Percentiles rank a stretch among this genome's conserved stretches.
Evolutionary conservation across 1,284 basidiomycete genomes (phyloP).

Genomic region (Mycena sp.): DNA sequence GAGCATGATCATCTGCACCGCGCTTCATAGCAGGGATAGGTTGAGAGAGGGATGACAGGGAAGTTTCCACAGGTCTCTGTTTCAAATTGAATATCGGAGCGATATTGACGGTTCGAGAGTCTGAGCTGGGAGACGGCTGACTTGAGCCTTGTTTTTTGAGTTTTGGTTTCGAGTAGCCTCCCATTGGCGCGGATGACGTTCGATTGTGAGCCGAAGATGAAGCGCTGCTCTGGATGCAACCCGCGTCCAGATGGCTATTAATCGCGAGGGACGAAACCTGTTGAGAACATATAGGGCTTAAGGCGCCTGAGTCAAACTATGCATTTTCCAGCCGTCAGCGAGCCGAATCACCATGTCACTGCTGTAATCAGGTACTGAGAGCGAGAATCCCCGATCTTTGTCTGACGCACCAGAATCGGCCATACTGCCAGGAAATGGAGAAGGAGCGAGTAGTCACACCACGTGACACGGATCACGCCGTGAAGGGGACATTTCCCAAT

Average conservation of each 20-base stretch:
- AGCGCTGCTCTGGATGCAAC: constrained; percentile 1
- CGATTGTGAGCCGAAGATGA: background rate
- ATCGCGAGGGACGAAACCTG: constrained; percentile 9
- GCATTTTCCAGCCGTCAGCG: no score
- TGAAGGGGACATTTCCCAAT: no score
- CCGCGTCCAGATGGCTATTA: constrained; percentile 20
- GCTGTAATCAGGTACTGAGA: no score
- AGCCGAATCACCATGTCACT: no score
- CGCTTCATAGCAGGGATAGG: constrained; percentile 4
- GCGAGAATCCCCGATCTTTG: no score
- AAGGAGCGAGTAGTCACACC: no score
- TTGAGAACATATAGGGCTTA: constrained; percentile 21
- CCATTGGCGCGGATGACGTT: background rate
- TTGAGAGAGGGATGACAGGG: background rate
- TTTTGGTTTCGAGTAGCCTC: background rate
- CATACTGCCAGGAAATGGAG: no score
- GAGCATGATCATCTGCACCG: background rate
- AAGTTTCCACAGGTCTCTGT: background rate
- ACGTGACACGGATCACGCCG: background rate
- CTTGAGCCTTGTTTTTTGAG: constrained; percentile 10
- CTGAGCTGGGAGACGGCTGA: constrained; percentile 3
- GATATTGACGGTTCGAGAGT: constrained; percentile 8
- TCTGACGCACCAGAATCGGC: background rate
- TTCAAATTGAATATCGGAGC: constrained; percentile 32
- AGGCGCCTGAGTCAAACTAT: background rate